Base-by-base conservation (phyloP, 2,329 filamentous ascomycete species). In the Raffaelea deltoideospora region DNA sequence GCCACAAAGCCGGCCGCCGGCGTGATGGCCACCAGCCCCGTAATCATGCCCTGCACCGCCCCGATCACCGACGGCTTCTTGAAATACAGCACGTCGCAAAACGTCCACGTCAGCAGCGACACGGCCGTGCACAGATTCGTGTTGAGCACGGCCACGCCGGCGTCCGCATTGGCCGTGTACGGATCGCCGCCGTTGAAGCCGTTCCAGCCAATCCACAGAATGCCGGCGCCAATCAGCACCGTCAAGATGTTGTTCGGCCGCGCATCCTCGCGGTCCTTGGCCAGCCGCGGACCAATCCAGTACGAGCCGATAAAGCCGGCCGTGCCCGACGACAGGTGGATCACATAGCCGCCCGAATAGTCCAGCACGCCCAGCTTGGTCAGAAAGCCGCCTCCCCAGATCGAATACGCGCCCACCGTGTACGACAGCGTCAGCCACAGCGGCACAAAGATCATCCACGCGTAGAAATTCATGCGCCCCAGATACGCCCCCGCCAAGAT, bases 181-280 rank as follows among this genome's bases (percentile, higher is more conserved):
- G 64, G 64, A 47, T 65, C 64, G 45, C 64, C 63, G 31, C 64
- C 63, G 41, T 67, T 67, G 55, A 67, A 68, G 29, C 64, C 64
- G 47, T 67, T 67, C 64, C 64, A 68, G 40, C 64, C 63, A 20
- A 65, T 54, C 64, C 63, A 68, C 24, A 67, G 57, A 26, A 67
- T 61, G 15, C 63, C 64, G 2, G 63, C 62, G 19, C 64, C 64
- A 22, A 62, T 52, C 36, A 67, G 50, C 21, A 63, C 56, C 10
- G 57, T 48, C 13, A 61, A 46, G 33, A 65, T 51, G 44, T 66
- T 66, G 52, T 65, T 64, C 3, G 64, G 64, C n/a, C 56, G 53
- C 28, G 56, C 54, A 31, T 62, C 58, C 31, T 60, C 56, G 10
- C 61, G 57, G 43, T 67, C 64, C 20, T 51, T 47, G 37, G 56